Conservation (phyloP, 225 moss, liverwort and hornwort species). For the Marchantia paleacea region DNA sequence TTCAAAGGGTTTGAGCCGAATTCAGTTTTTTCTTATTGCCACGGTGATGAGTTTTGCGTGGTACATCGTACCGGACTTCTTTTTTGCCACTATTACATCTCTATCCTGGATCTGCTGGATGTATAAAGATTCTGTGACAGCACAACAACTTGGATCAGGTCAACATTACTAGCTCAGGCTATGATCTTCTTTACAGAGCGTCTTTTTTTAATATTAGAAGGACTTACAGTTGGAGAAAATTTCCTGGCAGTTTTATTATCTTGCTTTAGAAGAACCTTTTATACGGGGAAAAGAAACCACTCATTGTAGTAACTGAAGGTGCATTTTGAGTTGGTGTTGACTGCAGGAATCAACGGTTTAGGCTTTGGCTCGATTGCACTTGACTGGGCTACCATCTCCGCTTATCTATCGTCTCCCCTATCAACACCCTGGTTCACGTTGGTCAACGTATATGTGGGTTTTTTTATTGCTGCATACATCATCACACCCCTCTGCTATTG, state of each 20-base stretch:
- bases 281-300: neutral
- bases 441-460: conserved; percentile 64
- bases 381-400: conserved; percentile 75
- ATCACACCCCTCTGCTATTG: conserved; percentile 52
- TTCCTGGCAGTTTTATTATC: neutral
- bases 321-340: neutral
- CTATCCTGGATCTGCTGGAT: conserved; percentile 55
- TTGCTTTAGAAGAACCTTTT: neutral
- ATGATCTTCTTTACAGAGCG: neutral
- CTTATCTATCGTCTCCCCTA: conserved; percentile 63
- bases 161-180: neutral
- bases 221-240: neutral
- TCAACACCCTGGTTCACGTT: conserved; percentile 69
- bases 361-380: conserved; percentile 54
- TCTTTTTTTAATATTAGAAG: neutral
- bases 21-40: conserved; percentile 48
- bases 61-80: conserved; percentile 37
- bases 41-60: conserved; percentile 38
- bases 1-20: conserved; percentile 42
- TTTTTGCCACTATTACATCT: conserved; percentile 37
- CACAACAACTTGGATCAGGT: conserved; percentile 54
- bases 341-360: conserved; percentile 63
- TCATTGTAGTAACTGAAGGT: neutral
- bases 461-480: conserved; percentile 50
- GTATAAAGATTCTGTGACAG: conserved; percentile 46